Percentiles rank a stretch among this genome's conserved stretches.
phyloP scores from a whole-genome alignment of 139 green algal species.

The Prasinococcaceae sp. region DNA sequence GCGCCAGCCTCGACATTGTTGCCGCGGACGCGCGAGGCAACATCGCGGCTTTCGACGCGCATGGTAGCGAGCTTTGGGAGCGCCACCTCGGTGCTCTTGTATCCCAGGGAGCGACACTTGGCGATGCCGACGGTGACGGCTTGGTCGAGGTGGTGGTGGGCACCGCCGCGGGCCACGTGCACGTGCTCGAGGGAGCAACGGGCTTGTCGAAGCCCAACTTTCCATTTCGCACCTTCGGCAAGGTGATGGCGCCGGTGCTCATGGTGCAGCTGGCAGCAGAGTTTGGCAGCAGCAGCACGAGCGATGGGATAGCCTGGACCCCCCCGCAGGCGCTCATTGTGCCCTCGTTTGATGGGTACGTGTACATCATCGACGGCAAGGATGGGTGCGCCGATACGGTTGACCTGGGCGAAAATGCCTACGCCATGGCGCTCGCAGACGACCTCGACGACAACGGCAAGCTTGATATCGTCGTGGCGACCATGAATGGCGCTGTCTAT shows the following conservation, averaged over 20 bases:
- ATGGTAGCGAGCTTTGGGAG: constrained; percentile 79
- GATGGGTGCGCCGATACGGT: constrained; percentile 64
- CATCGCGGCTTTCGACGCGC: constrained; percentile 54
- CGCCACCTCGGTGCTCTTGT: constrained; percentile 49
- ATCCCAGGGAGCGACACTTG: constrained; percentile 30
- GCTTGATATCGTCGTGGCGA: constrained; percentile 74
- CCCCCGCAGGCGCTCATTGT: constrained; percentile 40
- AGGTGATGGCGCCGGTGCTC: constrained; percentile 44
- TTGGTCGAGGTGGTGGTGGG: constrained; percentile 29
- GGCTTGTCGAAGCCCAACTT: constrained; percentile 36
- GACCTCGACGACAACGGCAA: constrained; percentile 54
- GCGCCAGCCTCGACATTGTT: constrained; percentile 73
- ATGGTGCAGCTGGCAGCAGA: constrained; percentile 23
- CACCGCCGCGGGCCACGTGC: constrained; percentile 47
- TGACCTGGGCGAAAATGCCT: constrained; percentile 80
- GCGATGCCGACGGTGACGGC: constrained; percentile 35
- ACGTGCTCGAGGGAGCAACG: constrained; percentile 48
- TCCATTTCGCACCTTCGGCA: constrained; percentile 58
- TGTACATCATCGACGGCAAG: constrained; percentile 72
- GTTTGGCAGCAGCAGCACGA: constrained; percentile 5
- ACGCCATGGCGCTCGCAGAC: constrained; percentile 77
- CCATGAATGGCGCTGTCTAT: constrained; percentile 92
- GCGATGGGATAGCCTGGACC: not conserved
- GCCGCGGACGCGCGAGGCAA: constrained; percentile 70
- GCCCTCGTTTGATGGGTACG: constrained; percentile 71